Evolutionary conservation across 371 early-diverging fungal genomes (phyloP).

Genomic region (Syncephalastrum racemosum): DNA sequence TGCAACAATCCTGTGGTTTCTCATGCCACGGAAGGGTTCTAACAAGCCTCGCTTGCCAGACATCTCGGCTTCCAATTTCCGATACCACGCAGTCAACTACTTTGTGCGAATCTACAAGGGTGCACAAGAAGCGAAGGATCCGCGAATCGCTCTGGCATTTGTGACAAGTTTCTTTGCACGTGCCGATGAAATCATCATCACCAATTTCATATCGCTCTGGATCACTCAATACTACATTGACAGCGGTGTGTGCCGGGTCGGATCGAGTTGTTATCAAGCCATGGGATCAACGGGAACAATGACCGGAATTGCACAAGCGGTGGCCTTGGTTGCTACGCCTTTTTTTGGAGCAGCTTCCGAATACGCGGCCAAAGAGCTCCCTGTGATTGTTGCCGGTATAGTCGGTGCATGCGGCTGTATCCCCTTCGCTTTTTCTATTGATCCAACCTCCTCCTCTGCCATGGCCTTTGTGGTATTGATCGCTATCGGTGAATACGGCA

Average conservation of each 20-base stretch:
- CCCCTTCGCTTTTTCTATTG: constrained; percentile 53
- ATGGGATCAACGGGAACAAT: constrained; percentile 56
- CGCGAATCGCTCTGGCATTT: constrained; percentile 60
- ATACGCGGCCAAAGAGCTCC: constrained; percentile 44
- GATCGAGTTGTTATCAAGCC: constrained; percentile 40
- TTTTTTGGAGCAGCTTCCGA: constrained; percentile 57
- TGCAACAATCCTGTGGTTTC: constrained; percentile 33
- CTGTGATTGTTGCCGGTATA: constrained; percentile 53
- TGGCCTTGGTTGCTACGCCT: constrained; percentile 70
- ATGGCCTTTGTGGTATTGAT: constrained; percentile 56
- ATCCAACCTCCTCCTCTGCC: constrained; percentile 56
- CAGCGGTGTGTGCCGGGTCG: constrained; percentile 47
- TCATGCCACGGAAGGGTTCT: constrained; percentile 30
- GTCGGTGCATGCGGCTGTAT: constrained; percentile 62
- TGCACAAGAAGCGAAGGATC: constrained; percentile 54
- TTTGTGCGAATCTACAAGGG: constrained; percentile 25
- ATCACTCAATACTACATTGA: constrained; percentile 62
- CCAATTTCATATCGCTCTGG: constrained; percentile 78
- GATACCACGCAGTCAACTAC: constrained; percentile 12
- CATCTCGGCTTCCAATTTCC: not conserved
- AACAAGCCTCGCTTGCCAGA: constrained; percentile 2
- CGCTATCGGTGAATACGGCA: constrained; percentile 74
- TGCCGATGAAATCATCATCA: constrained; percentile 74
- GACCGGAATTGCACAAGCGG: constrained; percentile 70
- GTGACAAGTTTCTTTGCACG: constrained; percentile 68